phyloP scores from a whole-genome alignment of 345 rosid species.

The Hypericum perforatum region DNA sequence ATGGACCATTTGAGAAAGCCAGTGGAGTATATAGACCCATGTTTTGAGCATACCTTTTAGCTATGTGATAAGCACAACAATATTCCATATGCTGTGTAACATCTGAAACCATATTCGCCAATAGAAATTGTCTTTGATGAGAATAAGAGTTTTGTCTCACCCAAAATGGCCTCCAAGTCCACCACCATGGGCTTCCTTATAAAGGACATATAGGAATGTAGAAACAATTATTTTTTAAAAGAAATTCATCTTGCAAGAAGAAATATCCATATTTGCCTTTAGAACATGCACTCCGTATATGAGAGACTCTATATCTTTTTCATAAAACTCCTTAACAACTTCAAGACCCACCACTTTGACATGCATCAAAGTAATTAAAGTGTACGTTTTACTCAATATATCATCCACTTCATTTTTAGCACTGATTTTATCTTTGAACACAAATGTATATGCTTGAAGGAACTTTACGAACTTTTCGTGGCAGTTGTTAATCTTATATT shows the following conservation, averaged over 20 bases:
- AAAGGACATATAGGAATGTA: background rate
- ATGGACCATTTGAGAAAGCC: background rate
- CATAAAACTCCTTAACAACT: background rate
- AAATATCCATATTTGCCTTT: background rate
- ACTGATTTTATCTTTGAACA: background rate
- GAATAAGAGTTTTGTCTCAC: too few relatives aligned
- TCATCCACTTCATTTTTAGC: background rate
- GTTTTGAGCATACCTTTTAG: background rate
- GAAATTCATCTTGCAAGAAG: background rate
- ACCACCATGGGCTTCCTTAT: background rate
- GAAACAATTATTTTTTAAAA: background rate
- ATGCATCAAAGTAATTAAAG: background rate
- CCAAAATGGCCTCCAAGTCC: conserved; percentile 1
- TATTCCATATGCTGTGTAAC: background rate
- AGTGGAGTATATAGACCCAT: conserved; percentile 1
- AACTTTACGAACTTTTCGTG: conserved; percentile 5
- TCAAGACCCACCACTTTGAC: background rate
- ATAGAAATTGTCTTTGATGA: background rate
- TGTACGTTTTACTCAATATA: background rate
- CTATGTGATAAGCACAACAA: background rate
- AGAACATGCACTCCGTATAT: background rate
- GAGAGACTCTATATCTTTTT: background rate
- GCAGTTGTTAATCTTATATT: too few relatives aligned
- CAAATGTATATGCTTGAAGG: background rate
- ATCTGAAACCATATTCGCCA: background rate